Evolutionary conservation across 805 yeast genomes (phyloP).

Genomic region (Pichia occidentalis): DNA sequence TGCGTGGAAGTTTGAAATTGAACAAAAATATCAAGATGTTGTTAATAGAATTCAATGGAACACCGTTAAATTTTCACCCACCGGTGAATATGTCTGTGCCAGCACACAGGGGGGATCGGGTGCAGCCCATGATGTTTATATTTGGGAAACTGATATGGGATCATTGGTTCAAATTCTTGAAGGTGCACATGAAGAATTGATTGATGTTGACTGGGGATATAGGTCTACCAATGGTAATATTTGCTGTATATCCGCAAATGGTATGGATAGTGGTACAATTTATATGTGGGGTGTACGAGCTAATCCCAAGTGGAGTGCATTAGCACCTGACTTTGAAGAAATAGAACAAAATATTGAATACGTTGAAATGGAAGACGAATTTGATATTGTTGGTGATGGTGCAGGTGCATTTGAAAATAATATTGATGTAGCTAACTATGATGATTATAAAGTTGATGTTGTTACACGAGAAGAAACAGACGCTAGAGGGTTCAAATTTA

Average conservation of each 20-base stretch:
- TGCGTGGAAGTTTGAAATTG: slow-evolving; percentile 46
- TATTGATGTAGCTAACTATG: slow-evolving; percentile 58
- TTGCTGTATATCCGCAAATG: slow-evolving; percentile 75
- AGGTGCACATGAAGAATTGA: slow-evolving; percentile 83
- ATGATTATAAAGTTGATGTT: slow-evolving; percentile 58
- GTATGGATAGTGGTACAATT: slow-evolving; percentile 76
- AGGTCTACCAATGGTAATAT: slow-evolving; percentile 44
- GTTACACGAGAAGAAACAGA: slow-evolving; percentile 54
- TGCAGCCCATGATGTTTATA: slow-evolving; percentile 79
- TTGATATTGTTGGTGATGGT: slow-evolving; percentile 70
- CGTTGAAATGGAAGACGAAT: slow-evolving; percentile 85
- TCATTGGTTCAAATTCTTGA: slow-evolving; percentile 80
- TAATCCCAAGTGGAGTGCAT: slow-evolving; percentile 93
- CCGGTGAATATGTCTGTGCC: slow-evolving; percentile 81
- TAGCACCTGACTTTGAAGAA: slow-evolving; percentile 95
- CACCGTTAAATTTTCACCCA: slow-evolving; percentile 63
- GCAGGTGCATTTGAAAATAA: slow-evolving; percentile 35
- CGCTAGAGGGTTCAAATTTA: slow-evolving; percentile 63
- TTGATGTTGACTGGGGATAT: slow-evolving; percentile 69
- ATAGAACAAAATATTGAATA: slow-evolving; percentile 88
- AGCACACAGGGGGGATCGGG: slow-evolving; percentile 85
- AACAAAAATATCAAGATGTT: slow-evolving; percentile 83
- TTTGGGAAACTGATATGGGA: slow-evolving; percentile 90
- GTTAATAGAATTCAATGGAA: slow-evolving; percentile 89
- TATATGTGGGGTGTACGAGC: slow-evolving; percentile 76